phyloP scores from a whole-genome alignment of 2,329 filamentous ascomycete genomes.

The Zymoseptoria crescenta region DNA sequence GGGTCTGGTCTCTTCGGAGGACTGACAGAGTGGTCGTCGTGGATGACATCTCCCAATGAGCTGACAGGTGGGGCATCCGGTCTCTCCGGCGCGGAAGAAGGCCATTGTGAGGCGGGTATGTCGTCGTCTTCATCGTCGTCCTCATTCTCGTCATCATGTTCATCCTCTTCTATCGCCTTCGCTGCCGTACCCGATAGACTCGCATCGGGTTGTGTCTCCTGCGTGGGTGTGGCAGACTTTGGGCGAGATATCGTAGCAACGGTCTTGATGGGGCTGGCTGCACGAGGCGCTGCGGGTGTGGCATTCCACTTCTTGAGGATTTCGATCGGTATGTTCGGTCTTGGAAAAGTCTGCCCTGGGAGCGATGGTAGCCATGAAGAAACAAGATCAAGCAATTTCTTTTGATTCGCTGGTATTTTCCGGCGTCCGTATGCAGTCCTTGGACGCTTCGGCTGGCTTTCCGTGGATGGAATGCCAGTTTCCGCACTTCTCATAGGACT shows the following conservation, averaged over 20 bases:
- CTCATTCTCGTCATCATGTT: not conserved
- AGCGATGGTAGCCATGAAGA: slow-evolving; percentile 35
- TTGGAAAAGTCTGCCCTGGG: slow-evolving; percentile 30
- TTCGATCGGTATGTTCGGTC: slow-evolving; percentile 33
- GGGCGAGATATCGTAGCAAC: not conserved
- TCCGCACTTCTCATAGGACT: not conserved
- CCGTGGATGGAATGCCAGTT: not conserved
- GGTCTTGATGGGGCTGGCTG: not conserved
- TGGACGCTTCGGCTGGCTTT: not conserved
- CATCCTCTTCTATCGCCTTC: not conserved
- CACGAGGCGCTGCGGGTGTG: not conserved
- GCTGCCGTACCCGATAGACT: not conserved
- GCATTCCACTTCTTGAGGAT: slow-evolving; percentile 26
- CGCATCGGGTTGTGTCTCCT: not conserved
- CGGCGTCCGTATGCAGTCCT: slow-evolving; percentile 18
- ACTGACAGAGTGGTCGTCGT: not conserved
- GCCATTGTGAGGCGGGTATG: not conserved
- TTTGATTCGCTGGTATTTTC: slow-evolving; percentile 41
- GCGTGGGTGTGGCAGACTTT: not conserved
- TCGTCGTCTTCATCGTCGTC: not conserved
- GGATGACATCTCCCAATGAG: not conserved
- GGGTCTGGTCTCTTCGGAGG: not conserved
- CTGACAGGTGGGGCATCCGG: not conserved
- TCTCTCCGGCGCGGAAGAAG: not conserved
- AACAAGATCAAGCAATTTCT: slow-evolving; percentile 39